Base-by-base conservation (phyloP, 176 grass and related monocot genomes). In the Microstegium vimineum region DNA sequence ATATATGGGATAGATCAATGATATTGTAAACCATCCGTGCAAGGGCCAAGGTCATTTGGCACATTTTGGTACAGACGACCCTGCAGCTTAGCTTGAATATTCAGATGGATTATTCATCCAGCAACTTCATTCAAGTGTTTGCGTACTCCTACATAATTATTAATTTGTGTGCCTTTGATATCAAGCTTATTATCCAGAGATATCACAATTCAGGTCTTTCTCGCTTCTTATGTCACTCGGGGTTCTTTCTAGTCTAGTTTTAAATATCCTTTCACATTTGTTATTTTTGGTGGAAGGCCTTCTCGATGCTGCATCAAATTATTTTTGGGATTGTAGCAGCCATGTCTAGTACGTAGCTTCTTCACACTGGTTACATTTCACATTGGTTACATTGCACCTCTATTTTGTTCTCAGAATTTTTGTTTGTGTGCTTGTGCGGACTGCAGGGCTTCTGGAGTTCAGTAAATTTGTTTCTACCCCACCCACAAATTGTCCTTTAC, bases 51-150 rank as follows among this genome's bases (percentile, higher is more conserved):
- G 18, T 36, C 64, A 8, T 34, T 64, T 35, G 33, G 27, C 7
- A 54, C 60, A 23, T 25, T 43, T 61, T 74, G 62, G 69, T 86
- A 87, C 35, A 0, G 6, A 13, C 46, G 20, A 76, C 51, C 10
- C 22, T 61, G 57, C 74, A 59, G 57, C 51, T 78, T 79, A 10
- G 31, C 60, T 69, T 76, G 52, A 40, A 51, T 71, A 28, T 69
- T 86, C 47, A 36, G 80, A 81, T 4, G 23, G 5, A 43, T 45
- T 56, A 37, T 43, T 43, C 11, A 43, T 43, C 4, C 16, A 38
- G 23, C 2, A 68, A 16, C 22, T 71, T 5, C 40, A 68, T 43
- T 80, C 33, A 75, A 67, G 66, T 22, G 10, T 11, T 62, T 10
- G 2, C 22, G 47, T 75, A n/a, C n/a, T n/a, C n/a, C n/a, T n/a